Conservation (phyloP, 257 asterid genomes). For the Scutellaria barbata region DNA sequence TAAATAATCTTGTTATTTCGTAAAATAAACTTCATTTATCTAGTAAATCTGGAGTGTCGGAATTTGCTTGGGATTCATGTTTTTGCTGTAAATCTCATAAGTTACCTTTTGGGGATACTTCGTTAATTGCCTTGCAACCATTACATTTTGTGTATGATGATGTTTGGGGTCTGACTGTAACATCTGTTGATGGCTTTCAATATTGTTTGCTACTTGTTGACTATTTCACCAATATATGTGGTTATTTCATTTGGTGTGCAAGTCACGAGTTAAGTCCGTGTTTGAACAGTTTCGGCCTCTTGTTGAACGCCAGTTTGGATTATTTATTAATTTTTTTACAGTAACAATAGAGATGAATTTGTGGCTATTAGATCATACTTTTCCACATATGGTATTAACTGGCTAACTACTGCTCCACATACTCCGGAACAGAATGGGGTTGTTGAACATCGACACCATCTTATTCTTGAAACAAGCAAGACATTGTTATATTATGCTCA, state of each 20-base stretch:
- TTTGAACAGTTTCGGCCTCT: background rate
- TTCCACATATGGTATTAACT: background rate
- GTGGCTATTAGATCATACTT: background rate
- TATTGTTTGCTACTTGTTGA: background rate
- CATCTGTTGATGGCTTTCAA: background rate
- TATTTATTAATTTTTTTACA: too few relatives aligned
- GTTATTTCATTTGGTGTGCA: background rate
- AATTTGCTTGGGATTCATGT: background rate
- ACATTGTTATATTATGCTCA: too few relatives aligned
- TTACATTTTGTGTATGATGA: background rate
- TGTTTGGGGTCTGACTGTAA: background rate
- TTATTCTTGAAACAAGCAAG: too few relatives aligned
- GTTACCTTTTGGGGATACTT: background rate
- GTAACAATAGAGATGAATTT: background rate
- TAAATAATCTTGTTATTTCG: background rate
- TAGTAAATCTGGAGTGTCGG: background rate
- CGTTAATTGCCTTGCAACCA: background rate
- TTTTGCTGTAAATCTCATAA: background rate
- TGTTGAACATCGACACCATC: too few relatives aligned
- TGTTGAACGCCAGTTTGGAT: background rate
- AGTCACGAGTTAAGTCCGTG: background rate
- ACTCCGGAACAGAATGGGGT: too few relatives aligned
- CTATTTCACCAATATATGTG: background rate
- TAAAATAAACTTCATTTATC: background rate
- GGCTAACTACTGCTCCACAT: background rate